Base-by-base conservation (phyloP, 2,329 filamentous ascomycete species). In the Ascocoryne sarcoides region DNA sequence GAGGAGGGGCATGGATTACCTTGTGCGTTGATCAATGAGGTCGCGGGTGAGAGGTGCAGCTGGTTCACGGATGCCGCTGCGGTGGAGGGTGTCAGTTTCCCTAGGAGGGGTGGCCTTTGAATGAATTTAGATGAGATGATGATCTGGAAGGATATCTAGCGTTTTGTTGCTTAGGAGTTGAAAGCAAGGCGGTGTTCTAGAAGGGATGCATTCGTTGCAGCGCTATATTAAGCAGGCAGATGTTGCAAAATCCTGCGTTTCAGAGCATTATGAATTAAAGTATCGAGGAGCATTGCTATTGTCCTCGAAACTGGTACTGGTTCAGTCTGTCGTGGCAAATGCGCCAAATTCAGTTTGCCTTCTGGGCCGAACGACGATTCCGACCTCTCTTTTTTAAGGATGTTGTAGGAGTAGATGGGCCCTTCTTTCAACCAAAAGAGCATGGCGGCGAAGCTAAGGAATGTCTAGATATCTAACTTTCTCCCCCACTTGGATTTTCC, bases 51-150 rank as follows among this genome's bases (percentile, higher is more conserved):
- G 50, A 82, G 87, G 55, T 87, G 88, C 58, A 92, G 80, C 65
- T 98, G 92, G 92, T 96, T 98, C 61, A 87, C 89, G 32, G 92
- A 96, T 61, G 73, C 79, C 56, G 70, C 84, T 4, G 90, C 92
- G 34, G 79, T 93, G 10, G 82, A 95, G 57, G 88, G 86, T 4
- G 85, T 98, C 10, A 69, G 71, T 45, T 95, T 86, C 59, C 86
- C 89, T 17, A 74, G 83, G 58, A 79, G 84, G 52, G 80, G 84
- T 15, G 82, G 71, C 56, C 61, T 81, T 45, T 80, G 58, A 65
- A n/a, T 23, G n/a, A n/a, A 7, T 36, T 14, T 36, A 35, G 5
- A 10, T 36, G 34, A 21, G 34, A 5, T 15, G 19, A 21, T 5
- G 17, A 23, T 36, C n/a, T 14, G 12, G 19, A 15, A 21, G 16